phyloP scores from a whole-genome alignment of 208 protist species.

The Trypanosoma congolense region DNA sequence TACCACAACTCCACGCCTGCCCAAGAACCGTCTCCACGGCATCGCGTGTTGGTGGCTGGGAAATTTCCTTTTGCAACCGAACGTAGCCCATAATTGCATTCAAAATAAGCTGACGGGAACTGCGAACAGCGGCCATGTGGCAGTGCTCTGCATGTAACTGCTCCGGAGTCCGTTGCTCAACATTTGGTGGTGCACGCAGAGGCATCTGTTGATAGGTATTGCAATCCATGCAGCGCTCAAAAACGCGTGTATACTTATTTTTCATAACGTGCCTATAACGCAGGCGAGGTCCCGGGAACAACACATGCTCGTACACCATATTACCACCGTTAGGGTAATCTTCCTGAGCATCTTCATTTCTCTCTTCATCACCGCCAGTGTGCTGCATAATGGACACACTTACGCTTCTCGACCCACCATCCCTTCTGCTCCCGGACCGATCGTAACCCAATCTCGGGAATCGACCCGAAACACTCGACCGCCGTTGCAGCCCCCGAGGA shows the following conservation, averaged over 20 bases:
- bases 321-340: slow-evolving; percentile 17
- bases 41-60: slow-evolving; percentile 48
- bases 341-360: slow-evolving; percentile 3
- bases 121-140: slow-evolving; percentile 80
- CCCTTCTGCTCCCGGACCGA: neutral
- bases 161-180: slow-evolving; percentile 62
- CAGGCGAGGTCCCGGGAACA: slow-evolving; percentile 68
- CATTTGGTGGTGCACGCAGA: slow-evolving; percentile 57
- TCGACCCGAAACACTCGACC: slow-evolving; percentile 17
- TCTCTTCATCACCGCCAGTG: slow-evolving; percentile 3
- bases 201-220: slow-evolving; percentile 84
- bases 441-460: slow-evolving; percentile 21
- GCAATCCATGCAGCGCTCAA: slow-evolving; percentile 82
- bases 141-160: slow-evolving; percentile 86
- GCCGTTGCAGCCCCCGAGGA: neutral
- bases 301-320: slow-evolving; percentile 54
- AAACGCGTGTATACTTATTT: slow-evolving; percentile 49
- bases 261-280: slow-evolving; percentile 57
- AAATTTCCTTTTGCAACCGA: slow-evolving; percentile 65
- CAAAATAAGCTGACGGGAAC: slow-evolving; percentile 75
- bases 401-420: neutral
- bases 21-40: slow-evolving; percentile 81
- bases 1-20: slow-evolving; percentile 85
- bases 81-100: slow-evolving; percentile 75
- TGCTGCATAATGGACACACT: neutral